These are phyloP conservation scores for Uronychia setigera DNA, from an alignment of 73 alveolate species.

Conservation along the genomic window DNA sequence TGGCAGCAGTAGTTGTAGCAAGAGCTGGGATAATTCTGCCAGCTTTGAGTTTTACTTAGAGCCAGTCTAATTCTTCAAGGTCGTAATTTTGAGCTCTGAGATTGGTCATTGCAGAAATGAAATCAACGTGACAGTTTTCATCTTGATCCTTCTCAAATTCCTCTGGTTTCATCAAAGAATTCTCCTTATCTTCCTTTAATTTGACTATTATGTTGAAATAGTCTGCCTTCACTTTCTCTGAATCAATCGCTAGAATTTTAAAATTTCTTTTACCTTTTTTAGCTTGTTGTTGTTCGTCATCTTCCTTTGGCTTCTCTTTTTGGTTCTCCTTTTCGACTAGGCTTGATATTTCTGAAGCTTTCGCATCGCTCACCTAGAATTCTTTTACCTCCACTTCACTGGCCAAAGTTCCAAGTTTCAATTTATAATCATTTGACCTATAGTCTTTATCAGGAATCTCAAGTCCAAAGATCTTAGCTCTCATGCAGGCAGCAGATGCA, in stretches of 20 bases:
- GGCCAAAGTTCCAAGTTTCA: conserved; percentile 29
- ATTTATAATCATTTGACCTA: conserved; percentile 19
- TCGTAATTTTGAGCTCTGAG: conserved; percentile 87
- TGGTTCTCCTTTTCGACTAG: conserved; percentile 75
- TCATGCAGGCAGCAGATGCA: conserved; percentile 83
- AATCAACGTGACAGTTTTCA: conserved; percentile 92
- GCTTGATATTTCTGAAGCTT: conserved; percentile 80
- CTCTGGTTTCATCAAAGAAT: conserved; percentile 57
- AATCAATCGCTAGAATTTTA: conserved; percentile 45
- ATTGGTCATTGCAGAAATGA: conserved; percentile 94
- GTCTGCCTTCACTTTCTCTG: neutral
- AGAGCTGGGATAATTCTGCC: conserved; percentile 97
- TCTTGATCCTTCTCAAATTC: conserved; percentile 97
- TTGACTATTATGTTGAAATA: conserved; percentile 29
- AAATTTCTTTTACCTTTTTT: conserved; percentile 20
- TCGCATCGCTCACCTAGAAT: conserved; percentile 86
- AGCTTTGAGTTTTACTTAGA: conserved; percentile 95
- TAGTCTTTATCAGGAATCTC: conserved; percentile 69
- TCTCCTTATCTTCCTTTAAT: conserved; percentile 28
- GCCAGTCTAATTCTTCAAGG: conserved; percentile 96
- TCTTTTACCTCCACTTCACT: conserved; percentile 67
- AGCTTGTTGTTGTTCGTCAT: conserved; percentile 59
- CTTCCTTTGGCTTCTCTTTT: conserved; percentile 44
- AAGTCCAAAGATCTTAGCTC: conserved; percentile 63
- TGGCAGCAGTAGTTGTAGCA: conserved; percentile 97